phyloP scores from a whole-genome alignment of 805 yeast genomes.

The Yamadazyma scolyti region DNA sequence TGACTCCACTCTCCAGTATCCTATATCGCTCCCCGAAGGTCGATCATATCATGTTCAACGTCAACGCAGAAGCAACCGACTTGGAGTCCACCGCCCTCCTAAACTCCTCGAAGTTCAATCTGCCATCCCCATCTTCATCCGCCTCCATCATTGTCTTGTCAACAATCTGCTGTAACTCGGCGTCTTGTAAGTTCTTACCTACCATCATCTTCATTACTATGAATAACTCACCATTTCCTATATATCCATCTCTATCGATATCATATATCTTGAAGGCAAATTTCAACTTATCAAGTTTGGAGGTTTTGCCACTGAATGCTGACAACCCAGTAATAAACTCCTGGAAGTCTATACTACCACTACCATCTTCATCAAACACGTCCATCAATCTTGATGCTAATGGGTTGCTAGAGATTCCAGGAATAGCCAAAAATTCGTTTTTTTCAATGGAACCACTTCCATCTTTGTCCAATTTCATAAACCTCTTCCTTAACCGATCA shows the following conservation, averaged over 20 bases:
- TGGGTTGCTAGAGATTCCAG: constrained; percentile 89
- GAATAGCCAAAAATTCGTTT: constrained; percentile 85
- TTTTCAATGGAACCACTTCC: constrained; percentile 89
- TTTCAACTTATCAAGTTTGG: constrained; percentile 72
- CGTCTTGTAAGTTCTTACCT: constrained; percentile 81
- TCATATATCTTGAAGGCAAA: constrained; percentile 95
- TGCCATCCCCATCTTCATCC: constrained; percentile 84
- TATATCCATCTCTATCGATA: constrained; percentile 90
- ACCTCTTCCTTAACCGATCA: constrained; percentile 84
- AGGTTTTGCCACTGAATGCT: constrained; percentile 82
- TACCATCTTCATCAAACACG: constrained; percentile 88
- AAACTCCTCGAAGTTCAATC: constrained; percentile 83
- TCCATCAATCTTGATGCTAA: constrained; percentile 87
- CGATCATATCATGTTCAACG: constrained; percentile 43
- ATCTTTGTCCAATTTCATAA: constrained; percentile 93
- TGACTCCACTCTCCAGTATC: neutral
- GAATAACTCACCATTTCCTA: constrained; percentile 92
- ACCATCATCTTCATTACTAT: constrained; percentile 96
- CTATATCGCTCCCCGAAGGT: neutral
- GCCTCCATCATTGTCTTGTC: constrained; percentile 95
- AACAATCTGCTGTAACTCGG: constrained; percentile 92
- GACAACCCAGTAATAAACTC: constrained; percentile 87
- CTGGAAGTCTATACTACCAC: constrained; percentile 92
- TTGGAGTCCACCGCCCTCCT: constrained; percentile 59
- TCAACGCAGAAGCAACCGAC: constrained; percentile 56